phyloP scores from a whole-genome alignment of 176 grass and related monocot species.

The Triticum turgidum region DNA sequence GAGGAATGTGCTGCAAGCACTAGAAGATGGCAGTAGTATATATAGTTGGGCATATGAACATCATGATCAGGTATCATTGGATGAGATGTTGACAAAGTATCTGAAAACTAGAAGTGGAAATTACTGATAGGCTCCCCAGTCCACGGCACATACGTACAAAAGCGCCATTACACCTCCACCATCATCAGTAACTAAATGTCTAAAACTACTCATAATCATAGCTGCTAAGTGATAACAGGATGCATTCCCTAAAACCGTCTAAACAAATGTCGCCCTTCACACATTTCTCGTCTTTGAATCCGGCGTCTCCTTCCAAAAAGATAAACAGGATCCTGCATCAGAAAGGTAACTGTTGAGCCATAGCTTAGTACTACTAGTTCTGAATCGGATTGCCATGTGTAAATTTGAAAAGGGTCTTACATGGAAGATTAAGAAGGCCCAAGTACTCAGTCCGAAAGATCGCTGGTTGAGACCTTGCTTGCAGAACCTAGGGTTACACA shows the following conservation, averaged over 20 bases:
- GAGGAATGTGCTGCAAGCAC: background rate
- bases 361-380: background rate
- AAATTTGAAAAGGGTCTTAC: conserved; percentile 11
- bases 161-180: background rate
- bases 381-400: background rate
- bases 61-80: background rate
- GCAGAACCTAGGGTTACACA: background rate
- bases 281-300: background rate
- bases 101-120: conserved; percentile 15
- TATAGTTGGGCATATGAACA: background rate
- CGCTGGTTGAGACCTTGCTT: background rate
- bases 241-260: background rate
- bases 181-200: background rate
- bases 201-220: background rate
- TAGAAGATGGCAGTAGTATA: background rate
- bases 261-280: background rate
- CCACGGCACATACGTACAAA: background rate
- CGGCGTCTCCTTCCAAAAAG: background rate
- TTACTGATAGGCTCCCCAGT: background rate
- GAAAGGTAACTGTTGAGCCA: background rate
- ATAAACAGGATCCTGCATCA: background rate
- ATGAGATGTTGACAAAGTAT: conserved; percentile 7
- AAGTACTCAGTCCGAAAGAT: background rate
- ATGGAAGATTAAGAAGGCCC: background rate
- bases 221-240: background rate